Conservation (phyloP, 2,329 filamentous ascomycete species). For the Ilyonectria robusta region DNA sequence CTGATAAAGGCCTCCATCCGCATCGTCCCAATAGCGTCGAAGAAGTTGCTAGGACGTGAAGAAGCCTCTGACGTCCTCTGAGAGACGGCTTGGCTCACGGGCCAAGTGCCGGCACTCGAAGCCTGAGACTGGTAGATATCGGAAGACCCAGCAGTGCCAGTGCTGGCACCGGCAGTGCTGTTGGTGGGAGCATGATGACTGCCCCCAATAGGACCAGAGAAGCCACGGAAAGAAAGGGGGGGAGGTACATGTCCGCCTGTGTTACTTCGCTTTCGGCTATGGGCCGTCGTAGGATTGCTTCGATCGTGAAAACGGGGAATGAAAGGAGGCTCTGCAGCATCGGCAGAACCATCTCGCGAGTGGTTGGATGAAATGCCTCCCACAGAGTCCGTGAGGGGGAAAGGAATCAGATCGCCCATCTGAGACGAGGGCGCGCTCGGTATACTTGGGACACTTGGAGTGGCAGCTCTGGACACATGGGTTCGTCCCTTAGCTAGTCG, state of each 20-base stretch:
- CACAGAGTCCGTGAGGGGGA: slow-evolving; percentile 58
- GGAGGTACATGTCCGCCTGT: slow-evolving; percentile 82
- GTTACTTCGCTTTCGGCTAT: slow-evolving; percentile 90
- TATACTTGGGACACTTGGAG: slow-evolving; percentile 65
- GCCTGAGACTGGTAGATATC: slow-evolving; percentile 72
- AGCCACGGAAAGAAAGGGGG: slow-evolving; percentile 82
- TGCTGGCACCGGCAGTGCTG: slow-evolving; percentile 71
- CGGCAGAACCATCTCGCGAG: slow-evolving; percentile 65
- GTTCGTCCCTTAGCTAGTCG: slow-evolving; percentile 84
- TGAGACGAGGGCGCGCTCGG: slow-evolving; percentile 55
- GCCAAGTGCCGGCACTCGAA: slow-evolving; percentile 62
- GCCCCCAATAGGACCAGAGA: slow-evolving; percentile 70
- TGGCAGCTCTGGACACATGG: slow-evolving; percentile 57
- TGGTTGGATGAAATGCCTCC: slow-evolving; percentile 53
- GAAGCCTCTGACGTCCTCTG: slow-evolving; percentile 71
- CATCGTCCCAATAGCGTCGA: slow-evolving; percentile 90
- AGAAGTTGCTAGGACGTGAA: slow-evolving; percentile 74
- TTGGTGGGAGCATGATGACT: slow-evolving; percentile 64
- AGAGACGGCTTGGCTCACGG: slow-evolving; percentile 61
- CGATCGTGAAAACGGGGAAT: slow-evolving; percentile 79
- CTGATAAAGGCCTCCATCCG: slow-evolving; percentile 98
- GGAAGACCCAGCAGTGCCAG: slow-evolving; percentile 71
- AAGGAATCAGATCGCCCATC: slow-evolving; percentile 54
- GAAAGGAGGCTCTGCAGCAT: slow-evolving; percentile 79
- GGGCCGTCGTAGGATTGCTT: slow-evolving; percentile 60